Evolutionary conservation across 2,329 filamentous ascomycete species (phyloP).

Genomic region (Fusarium humuli): DNA sequence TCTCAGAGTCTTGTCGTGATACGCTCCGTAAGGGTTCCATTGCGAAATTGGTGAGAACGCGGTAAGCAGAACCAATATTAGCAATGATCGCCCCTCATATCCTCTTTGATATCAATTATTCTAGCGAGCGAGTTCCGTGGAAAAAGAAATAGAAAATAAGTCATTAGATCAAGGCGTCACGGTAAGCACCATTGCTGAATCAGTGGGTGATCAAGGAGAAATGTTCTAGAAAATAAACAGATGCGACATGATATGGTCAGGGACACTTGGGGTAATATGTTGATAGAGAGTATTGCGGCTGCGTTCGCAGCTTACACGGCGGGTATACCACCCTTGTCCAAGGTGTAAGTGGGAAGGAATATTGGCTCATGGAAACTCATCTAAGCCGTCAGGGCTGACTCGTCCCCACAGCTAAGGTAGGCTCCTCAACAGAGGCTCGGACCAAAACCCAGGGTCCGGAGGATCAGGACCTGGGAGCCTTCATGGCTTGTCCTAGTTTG

Average conservation of each 20-base stretch:
- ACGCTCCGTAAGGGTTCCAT: slow-evolving; percentile 40
- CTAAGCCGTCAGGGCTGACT: slow-evolving; percentile 34
- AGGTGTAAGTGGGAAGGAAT: slow-evolving; percentile 11
- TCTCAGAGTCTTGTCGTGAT: slow-evolving; percentile 37
- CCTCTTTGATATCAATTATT: background rate
- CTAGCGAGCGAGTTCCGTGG: background rate
- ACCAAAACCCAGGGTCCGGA: slow-evolving; percentile 20
- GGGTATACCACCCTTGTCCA: slow-evolving; percentile 9
- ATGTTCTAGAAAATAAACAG: background rate
- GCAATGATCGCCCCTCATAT: slow-evolving; percentile 26
- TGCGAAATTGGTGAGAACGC: slow-evolving; percentile 17
- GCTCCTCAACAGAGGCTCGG: background rate
- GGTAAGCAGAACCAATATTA: slow-evolving; percentile 26
- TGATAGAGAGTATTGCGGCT: slow-evolving; percentile 10
- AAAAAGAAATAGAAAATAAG: background rate
- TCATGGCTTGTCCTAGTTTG: slow-evolving; percentile 18
- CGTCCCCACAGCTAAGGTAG: slow-evolving; percentile 21
- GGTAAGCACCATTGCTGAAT: slow-evolving; percentile 22
- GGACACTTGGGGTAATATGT: slow-evolving; percentile 19
- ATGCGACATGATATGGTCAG: slow-evolving; percentile 7
- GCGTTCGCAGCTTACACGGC: slow-evolving; percentile 27
- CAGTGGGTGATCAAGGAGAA: slow-evolving; percentile 1
- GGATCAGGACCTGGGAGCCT: slow-evolving; percentile 7
- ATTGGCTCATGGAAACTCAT: slow-evolving; percentile 11
- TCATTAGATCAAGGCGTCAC: background rate